Conservation (phyloP, 352 stramenopile species). For the Phytophthora syringae region DNA sequence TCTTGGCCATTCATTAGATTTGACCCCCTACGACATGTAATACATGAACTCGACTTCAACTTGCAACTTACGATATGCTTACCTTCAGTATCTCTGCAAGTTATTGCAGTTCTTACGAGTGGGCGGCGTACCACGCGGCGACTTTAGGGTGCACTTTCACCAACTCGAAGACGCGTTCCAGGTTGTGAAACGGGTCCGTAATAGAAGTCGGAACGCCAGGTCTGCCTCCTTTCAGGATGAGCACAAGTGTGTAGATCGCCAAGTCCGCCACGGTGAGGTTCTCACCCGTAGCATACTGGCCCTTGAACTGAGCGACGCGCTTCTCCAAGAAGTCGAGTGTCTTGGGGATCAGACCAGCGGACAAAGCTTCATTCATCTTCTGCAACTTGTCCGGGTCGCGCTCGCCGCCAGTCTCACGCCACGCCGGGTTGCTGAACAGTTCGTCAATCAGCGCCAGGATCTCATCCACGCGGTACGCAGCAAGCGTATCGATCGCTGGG, state of each 20-base stretch:
- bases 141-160: slow-evolving; percentile 46
- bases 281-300: slow-evolving; percentile 25
- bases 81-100: too few relatives aligned
- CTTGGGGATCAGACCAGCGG: slow-evolving; percentile 34
- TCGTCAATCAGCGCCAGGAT: slow-evolving; percentile 48
- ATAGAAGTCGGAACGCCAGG: slow-evolving; percentile 32
- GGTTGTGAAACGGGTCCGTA: slow-evolving; percentile 34
- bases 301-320: slow-evolving; percentile 36
- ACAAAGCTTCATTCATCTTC: slow-evolving; percentile 42
- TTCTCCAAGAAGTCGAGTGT: slow-evolving; percentile 44
- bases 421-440: slow-evolving; percentile 29
- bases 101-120: not conserved
- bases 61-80: too few relatives aligned
- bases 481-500: slow-evolving; percentile 31
- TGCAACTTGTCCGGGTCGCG: slow-evolving; percentile 38
- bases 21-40: not conserved
- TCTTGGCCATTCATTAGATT: not conserved
- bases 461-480: slow-evolving; percentile 48
- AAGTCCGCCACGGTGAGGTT: slow-evolving; percentile 53
- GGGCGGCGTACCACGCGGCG: slow-evolving; percentile 32
- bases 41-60: not conserved
- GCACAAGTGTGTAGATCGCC: slow-evolving; percentile 41
- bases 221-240: slow-evolving; percentile 30
- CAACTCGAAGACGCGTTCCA: slow-evolving; percentile 34
- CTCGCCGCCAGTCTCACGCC: slow-evolving; percentile 9